phyloP scores from a whole-genome alignment of 768 basidiomycete species.

The Tephrocybe sp. region DNA sequence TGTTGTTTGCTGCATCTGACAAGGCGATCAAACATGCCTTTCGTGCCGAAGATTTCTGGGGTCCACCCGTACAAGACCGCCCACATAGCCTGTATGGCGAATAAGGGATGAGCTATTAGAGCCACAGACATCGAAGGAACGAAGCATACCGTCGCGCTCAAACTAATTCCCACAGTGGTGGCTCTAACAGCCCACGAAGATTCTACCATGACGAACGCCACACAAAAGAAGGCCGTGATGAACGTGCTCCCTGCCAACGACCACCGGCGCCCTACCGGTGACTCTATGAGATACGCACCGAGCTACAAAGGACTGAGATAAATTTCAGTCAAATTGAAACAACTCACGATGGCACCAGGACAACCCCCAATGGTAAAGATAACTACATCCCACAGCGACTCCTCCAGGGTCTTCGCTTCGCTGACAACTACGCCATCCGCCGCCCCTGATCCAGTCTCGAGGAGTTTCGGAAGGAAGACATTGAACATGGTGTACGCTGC shows the following conservation, averaged over 20 bases:
- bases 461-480: slow-evolving; percentile 82
- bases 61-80: slow-evolving; percentile 91
- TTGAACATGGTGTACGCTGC: slow-evolving; percentile 91
- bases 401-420: slow-evolving; percentile 48
- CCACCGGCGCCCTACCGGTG: slow-evolving; percentile 63
- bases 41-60: slow-evolving; percentile 83
- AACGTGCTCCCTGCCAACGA: slow-evolving; percentile 78
- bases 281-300: slow-evolving; percentile 83
- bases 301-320: slow-evolving; percentile 43
- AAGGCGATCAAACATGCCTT: slow-evolving; percentile 42
- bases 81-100: slow-evolving; percentile 66
- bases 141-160: slow-evolving; percentile 63
- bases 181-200: slow-evolving; percentile 58
- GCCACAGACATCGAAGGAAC: background rate
- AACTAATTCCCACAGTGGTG: slow-evolving; percentile 74
- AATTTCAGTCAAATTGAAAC: slow-evolving; percentile 5
- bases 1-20: background rate
- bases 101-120: background rate
- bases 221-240: slow-evolving; percentile 72
- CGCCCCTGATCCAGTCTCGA: slow-evolving; percentile 70
- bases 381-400: slow-evolving; percentile 82
- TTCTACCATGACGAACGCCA: slow-evolving; percentile 62
- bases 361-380: slow-evolving; percentile 84
- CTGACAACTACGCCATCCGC: slow-evolving; percentile 14
- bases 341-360: slow-evolving; percentile 77